Percentiles rank a stretch among this genome's conserved stretches.
Evolutionary conservation across 164 flowering plant genomes (phyloP).

Genomic region (Magnolia kwangsiensis): DNA sequence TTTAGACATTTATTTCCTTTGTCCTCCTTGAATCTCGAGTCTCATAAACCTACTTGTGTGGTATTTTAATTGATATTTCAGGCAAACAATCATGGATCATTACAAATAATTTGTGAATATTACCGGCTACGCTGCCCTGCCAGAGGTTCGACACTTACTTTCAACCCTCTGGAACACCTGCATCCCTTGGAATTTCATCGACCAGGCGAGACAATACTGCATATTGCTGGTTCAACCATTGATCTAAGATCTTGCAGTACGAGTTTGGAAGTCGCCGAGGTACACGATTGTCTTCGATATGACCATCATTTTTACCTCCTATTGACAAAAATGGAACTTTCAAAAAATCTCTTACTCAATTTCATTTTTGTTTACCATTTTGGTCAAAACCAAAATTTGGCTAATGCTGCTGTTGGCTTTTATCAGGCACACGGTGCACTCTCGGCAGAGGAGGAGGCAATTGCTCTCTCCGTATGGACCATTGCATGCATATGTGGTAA

Average conservation of each 20-base stretch:
- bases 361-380: not conserved
- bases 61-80: slow-evolving; percentile 24
- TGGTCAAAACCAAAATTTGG: not conserved
- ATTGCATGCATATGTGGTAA: slow-evolving; percentile 88
- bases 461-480: slow-evolving; percentile 83
- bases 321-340: not conserved
- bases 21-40: no score
- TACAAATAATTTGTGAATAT: slow-evolving; percentile 84
- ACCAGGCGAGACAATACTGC: slow-evolving; percentile 56
- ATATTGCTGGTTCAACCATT: slow-evolving; percentile 69
- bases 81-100: slow-evolving; percentile 78
- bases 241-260: slow-evolving; percentile 75
- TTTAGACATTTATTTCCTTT: not conserved
- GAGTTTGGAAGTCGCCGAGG: slow-evolving; percentile 83
- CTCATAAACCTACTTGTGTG: not conserved
- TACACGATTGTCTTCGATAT: slow-evolving; percentile 19
- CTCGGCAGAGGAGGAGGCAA: slow-evolving; percentile 87
- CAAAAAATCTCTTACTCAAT: not conserved
- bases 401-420: not conserved
- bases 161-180: slow-evolving; percentile 88
- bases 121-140: slow-evolving; percentile 58
- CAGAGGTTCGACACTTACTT: slow-evolving; percentile 65
- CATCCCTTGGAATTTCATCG: slow-evolving; percentile 80
- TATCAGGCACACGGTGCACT: slow-evolving; percentile 73
- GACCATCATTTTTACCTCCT: not conserved